Evolutionary conservation across 345 rosid species (phyloP), one percentile per base, ranked within the genome.

Genomic region (Lumnitzera littorea): DNA sequence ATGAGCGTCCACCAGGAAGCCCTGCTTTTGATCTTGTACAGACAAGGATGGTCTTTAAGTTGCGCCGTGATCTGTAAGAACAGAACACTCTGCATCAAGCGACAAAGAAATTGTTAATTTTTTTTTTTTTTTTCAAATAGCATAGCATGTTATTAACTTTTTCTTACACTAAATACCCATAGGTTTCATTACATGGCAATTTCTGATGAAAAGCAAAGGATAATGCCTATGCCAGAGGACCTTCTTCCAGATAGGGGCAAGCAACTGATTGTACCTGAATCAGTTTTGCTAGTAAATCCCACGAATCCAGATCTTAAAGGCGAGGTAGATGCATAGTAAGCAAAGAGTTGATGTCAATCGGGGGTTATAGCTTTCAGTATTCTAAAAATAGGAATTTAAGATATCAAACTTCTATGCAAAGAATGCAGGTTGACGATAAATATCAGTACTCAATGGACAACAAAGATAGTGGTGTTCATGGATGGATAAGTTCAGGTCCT

Each of bases 151-250:
- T 7, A 36, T 36, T 36, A 36, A 9, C 43, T 36, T 36, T 5
- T 36, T 36, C 43, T 4, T 36, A 36, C 10, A 36, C 5, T 36
- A 36, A 4, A 36, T 36, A 9, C 43, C 15, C n/a, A 15, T 62
- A 72, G 80, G 64, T 80, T 76, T 48, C 76, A 80, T 56, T 80
- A 67, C 72, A 74, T 73, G 84, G 81, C 75, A 49, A 65, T 76
- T 17, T 55, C 76, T 29, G 76, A 80, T 16, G 78, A 55, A 48
- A 73, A 67, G 55, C 81, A 71, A 61, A 63, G 77, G 56, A 15
- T 73, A 55, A 80, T 80, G 84, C 81, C 81, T 8, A 67, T 68
- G 72, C 76, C 77, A 0, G 73, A 71, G 43, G 81, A 80, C 46
- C 63, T 67, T 17, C 72, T 63, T 58, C 72, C 70, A 1, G 72